Conservation (phyloP, 1,139 yeast species). For the Meyerozyma carpophila region DNA sequence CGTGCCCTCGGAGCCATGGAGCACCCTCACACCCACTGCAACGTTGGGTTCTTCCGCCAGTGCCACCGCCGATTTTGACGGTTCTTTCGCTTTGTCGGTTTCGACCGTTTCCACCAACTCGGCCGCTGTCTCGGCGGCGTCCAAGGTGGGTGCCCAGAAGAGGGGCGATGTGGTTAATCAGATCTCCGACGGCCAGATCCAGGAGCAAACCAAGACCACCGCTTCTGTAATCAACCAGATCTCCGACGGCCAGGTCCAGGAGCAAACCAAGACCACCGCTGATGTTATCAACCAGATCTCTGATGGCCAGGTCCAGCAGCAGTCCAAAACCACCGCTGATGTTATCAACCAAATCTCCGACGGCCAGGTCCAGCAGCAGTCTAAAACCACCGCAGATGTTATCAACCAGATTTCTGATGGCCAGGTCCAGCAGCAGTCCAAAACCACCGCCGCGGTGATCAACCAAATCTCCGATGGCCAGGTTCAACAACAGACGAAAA, state of each 20-base stretch:
- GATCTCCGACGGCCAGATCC: conserved; percentile 49
- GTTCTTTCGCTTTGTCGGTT: conserved; percentile 25
- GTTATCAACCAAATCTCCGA: conserved; percentile 19
- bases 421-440: conserved; percentile 5
- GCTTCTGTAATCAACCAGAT: conserved; percentile 11
- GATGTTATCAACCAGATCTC: conserved; percentile 18
- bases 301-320: conserved; percentile 51
- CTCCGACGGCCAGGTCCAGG: conserved; percentile 19
- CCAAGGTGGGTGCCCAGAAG: conserved; percentile 13
- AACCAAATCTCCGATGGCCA: conserved; percentile 7
- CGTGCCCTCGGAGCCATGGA: conserved; percentile 21
- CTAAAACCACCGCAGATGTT: neutral
- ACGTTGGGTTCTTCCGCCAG: conserved; percentile 14
- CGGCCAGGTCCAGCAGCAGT: conserved; percentile 10
- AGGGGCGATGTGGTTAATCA: conserved; percentile 11
- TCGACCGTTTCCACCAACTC: conserved; percentile 10
- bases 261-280: conserved; percentile 6
- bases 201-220: conserved; percentile 7
- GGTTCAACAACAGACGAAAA: conserved; percentile 15
- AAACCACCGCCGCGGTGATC: conserved; percentile 2
- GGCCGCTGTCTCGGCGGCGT: conserved; percentile 8
- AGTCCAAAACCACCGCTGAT: conserved; percentile 18
- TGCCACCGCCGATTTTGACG: conserved; percentile 18
- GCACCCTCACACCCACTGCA: conserved; percentile 24
- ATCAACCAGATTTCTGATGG: conserved; percentile 5